Conservation (phyloP, 2,329 filamentous ascomycete species). For the Arthrobotrys musiformis region DNA sequence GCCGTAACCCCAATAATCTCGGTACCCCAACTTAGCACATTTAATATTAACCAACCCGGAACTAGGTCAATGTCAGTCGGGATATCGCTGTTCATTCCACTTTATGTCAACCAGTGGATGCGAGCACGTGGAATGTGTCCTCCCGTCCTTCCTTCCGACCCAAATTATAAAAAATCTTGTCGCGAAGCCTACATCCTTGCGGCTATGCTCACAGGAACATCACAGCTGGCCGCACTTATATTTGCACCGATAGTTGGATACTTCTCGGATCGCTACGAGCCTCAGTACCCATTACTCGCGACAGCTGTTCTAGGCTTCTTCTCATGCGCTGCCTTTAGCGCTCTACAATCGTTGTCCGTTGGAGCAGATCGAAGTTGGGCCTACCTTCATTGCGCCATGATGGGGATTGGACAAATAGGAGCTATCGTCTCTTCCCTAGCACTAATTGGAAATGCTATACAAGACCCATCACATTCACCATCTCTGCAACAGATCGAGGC, state of each 20-base stretch:
- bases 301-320: slow-evolving; percentile 78
- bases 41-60: not conserved
- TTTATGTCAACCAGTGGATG: slow-evolving; percentile 92
- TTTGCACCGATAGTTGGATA: slow-evolving; percentile 90
- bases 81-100: slow-evolving; percentile 92
- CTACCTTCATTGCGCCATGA: slow-evolving; percentile 75
- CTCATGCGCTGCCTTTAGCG: slow-evolving; percentile 81
- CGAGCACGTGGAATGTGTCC: slow-evolving; percentile 82
- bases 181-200: slow-evolving; percentile 87
- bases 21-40: not conserved
- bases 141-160: slow-evolving; percentile 70
- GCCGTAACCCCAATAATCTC: not conserved
- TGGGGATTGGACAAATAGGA: slow-evolving; percentile 94
- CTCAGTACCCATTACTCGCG: slow-evolving; percentile 77
- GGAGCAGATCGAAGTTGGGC: slow-evolving; percentile 76
- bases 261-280: slow-evolving; percentile 71
- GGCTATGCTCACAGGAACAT: slow-evolving; percentile 79
- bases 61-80: slow-evolving; percentile 92
- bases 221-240: slow-evolving; percentile 85
- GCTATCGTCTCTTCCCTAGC: slow-evolving; percentile 96
- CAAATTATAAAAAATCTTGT: slow-evolving; percentile 85
- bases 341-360: slow-evolving; percentile 70
- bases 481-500: slow-evolving; percentile 55
- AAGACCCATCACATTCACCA: slow-evolving; percentile 60
- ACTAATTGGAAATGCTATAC: slow-evolving; percentile 81